Percentiles rank a stretch among this genome's conserved stretches.
Conservation (phyloP, 75 land plant species). For the Selaginella tamariscina region DNA sequence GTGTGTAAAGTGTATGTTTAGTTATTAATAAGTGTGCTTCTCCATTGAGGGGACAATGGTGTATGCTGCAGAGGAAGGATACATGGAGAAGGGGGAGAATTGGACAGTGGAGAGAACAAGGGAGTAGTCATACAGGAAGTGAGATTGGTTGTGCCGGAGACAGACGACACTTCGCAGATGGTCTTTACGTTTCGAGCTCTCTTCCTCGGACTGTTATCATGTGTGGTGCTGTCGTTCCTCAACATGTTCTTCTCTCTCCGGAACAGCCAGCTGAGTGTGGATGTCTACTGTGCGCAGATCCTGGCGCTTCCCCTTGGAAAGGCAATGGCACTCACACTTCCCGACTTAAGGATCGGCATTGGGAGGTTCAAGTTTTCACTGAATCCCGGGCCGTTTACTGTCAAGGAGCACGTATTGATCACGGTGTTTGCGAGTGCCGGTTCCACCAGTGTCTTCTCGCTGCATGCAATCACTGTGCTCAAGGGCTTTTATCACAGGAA, state of each 20-base stretch:
- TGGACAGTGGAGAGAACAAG: too few relatives aligned
- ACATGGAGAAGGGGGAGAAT: too few relatives aligned
- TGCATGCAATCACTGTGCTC: not conserved
- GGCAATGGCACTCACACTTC: conserved; percentile 41
- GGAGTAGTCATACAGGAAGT: too few relatives aligned
- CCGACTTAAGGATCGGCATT: conserved; percentile 28
- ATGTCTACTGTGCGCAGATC: conserved; percentile 47
- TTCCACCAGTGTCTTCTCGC: not conserved
- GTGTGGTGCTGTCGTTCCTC: conserved; percentile 28
- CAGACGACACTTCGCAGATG: conserved; percentile 49
- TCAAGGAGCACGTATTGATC: conserved; percentile 7
- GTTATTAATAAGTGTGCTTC: too few relatives aligned
- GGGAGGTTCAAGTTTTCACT: conserved; percentile 15
- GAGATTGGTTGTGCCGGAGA: conserved; percentile 50
- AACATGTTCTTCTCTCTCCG: conserved; percentile 41
- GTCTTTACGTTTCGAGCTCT: conserved; percentile 55
- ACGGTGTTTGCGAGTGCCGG: not conserved
- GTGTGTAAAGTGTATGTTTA: too few relatives aligned
- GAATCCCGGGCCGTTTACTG: conserved; percentile 18
- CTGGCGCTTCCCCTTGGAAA: conserved; percentile 48
- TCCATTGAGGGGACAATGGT: too few relatives aligned
- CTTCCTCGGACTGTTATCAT: conserved; percentile 35
- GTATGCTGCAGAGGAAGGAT: too few relatives aligned
- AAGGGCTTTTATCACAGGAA: not conserved
- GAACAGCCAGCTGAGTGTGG: conserved; percentile 30